Percentiles rank a stretch among this genome's conserved stretches.
Conservation (phyloP, 495 filamentous ascomycete genomes). For the Sporormia fimetaria region DNA sequence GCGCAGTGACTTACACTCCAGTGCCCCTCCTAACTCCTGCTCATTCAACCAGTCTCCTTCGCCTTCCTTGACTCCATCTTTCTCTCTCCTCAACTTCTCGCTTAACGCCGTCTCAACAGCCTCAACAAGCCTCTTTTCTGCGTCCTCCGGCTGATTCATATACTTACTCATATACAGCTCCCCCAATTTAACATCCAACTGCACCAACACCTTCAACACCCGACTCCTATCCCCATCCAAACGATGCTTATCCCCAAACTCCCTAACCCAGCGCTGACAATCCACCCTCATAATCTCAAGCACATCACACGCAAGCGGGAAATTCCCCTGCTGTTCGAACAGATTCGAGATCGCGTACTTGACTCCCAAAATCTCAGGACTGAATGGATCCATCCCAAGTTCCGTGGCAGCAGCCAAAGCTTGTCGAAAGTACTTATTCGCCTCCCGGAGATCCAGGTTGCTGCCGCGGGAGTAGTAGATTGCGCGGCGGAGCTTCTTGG, state of each 20-base stretch:
- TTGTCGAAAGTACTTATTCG: slow-evolving; percentile 67
- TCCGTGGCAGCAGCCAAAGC: slow-evolving; percentile 61
- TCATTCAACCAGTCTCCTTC: slow-evolving; percentile 66
- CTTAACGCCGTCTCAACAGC: slow-evolving; percentile 69
- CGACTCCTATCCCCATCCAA: slow-evolving; percentile 53
- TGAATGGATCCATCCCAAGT: slow-evolving; percentile 70
- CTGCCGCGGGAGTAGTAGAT: slow-evolving; percentile 56
- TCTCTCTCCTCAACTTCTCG: slow-evolving; percentile 56
- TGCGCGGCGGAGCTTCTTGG: slow-evolving; percentile 68
- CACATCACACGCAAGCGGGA: slow-evolving; percentile 55
- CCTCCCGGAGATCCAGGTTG: slow-evolving; percentile 60
- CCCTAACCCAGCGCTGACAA: slow-evolving; percentile 50
- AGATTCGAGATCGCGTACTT: slow-evolving; percentile 69
- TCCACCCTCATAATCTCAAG: slow-evolving; percentile 55
- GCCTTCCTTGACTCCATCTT: slow-evolving; percentile 48
- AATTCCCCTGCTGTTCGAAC: slow-evolving; percentile 60
- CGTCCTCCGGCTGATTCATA: slow-evolving; percentile 48
- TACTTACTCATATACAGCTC: slow-evolving; percentile 59
- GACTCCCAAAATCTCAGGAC: slow-evolving; percentile 79
- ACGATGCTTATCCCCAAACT: slow-evolving; percentile 41
- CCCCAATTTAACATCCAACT: slow-evolving; percentile 67
- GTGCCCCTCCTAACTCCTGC: slow-evolving; percentile 56
- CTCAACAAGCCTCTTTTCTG: slow-evolving; percentile 64
- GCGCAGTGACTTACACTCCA: slow-evolving; percentile 46
- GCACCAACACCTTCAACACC: slow-evolving; percentile 59